These are phyloP conservation scores for Eimeria praecox DNA, from an alignment of 169 alveolate species.

Conservation along the genomic window DNA sequence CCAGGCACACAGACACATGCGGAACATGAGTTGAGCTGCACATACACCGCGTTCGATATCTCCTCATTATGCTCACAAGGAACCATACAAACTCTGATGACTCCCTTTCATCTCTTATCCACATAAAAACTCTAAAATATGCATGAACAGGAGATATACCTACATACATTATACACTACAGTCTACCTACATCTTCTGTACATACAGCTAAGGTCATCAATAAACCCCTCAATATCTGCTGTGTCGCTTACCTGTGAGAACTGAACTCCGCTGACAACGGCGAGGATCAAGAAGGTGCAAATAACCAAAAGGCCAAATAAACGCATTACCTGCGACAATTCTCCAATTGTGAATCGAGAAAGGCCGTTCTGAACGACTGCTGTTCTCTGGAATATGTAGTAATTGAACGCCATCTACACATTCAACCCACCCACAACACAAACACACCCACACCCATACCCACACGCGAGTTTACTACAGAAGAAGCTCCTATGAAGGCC, in stretches of 20 bases:
- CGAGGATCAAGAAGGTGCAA: slow-evolving; percentile 51
- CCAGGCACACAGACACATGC: neutral
- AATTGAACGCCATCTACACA: slow-evolving; percentile 66
- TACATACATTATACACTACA: neutral
- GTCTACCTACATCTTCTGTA: neutral
- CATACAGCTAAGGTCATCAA: neutral
- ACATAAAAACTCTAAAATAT: too few species aligned
- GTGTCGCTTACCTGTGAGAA: slow-evolving; percentile 55
- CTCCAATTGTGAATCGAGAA: slow-evolving; percentile 53
- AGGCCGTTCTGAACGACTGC: slow-evolving; percentile 62
- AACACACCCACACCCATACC: neutral
- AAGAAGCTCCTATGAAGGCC: neutral
- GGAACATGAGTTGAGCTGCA: neutral
- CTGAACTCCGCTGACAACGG: slow-evolving; percentile 68
- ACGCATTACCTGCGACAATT: slow-evolving; percentile 71
- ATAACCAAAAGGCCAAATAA: slow-evolving; percentile 49
- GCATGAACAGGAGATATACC: too few species aligned
- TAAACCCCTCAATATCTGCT: neutral
- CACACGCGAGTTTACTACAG: neutral
- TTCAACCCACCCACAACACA: neutral
- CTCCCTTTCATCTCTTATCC: too few species aligned
- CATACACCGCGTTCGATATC: neutral
- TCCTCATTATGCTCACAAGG: neutral
- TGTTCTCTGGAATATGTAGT: slow-evolving; percentile 60
- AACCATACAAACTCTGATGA: too few species aligned